These are phyloP conservation scores for Citrus cavaleriei DNA, from an alignment of 345 rosid genomes.

Conservation along the genomic window DNA sequence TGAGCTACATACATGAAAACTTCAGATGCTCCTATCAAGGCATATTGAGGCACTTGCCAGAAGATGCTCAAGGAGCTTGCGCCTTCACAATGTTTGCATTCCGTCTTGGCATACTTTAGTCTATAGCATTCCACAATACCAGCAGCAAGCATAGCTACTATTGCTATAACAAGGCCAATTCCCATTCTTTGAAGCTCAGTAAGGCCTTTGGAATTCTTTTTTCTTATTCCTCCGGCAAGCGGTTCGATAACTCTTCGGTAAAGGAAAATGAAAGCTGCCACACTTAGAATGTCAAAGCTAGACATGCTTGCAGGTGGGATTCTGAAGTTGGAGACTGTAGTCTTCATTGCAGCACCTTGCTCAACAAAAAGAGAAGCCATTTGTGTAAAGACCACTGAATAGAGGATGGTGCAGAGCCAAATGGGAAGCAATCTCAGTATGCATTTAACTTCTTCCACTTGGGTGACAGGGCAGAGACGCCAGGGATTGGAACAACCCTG, in stretches of 20 bases:
- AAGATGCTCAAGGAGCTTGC: constrained; percentile 97
- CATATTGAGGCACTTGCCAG: constrained; percentile 98
- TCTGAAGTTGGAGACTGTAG: constrained; percentile 58
- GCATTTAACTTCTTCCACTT: constrained; percentile 99
- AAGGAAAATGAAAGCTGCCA: constrained; percentile 82
- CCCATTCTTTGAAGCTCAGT: constrained; percentile 99
- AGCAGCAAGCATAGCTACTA: constrained; percentile 85
- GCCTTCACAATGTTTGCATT: constrained; percentile 72
- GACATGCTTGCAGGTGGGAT: constrained; percentile 98
- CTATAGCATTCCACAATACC: constrained; percentile 85
- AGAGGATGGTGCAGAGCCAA: constrained; percentile 96
- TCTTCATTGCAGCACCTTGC: constrained; percentile 99
- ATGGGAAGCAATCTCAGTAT: constrained; percentile 85
- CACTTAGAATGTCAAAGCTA: constrained; percentile 91
- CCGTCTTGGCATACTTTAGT: constrained; percentile 55
- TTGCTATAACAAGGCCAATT: constrained; percentile 83
- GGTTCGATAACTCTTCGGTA: constrained; percentile 85
- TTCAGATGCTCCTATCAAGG: constrained; percentile 93
- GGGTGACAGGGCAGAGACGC: constrained; percentile 85
- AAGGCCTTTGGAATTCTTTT: constrained; percentile 52
- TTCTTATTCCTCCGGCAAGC: constrained; percentile 42
- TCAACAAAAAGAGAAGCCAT: constrained; percentile 99
- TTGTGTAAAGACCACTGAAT: constrained; percentile 96
- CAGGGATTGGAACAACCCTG: constrained; percentile 50
- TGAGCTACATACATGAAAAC: constrained; percentile 99